These are phyloP conservation scores for Ophiocordyceps sinensis DNA, from an alignment of 2,329 filamentous ascomycete genomes.

Conservation along the genomic window DNA sequence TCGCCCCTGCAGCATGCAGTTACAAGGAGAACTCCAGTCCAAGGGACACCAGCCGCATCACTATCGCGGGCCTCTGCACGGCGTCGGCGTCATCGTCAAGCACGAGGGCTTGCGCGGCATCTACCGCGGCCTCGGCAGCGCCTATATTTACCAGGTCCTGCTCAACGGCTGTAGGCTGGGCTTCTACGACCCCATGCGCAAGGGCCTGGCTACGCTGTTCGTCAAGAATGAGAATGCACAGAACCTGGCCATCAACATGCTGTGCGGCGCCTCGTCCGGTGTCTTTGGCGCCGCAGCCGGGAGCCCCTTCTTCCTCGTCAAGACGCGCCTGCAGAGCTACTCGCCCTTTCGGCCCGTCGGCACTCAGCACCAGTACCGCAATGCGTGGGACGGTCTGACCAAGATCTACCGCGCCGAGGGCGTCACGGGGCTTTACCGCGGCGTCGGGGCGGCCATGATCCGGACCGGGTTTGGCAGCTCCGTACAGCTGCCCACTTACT, in stretches of 20 bases:
- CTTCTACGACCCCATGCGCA: conserved; percentile 92
- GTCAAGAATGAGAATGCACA: conserved; percentile 63
- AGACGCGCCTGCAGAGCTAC: conserved; percentile 88
- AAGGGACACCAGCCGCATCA: conserved; percentile 74
- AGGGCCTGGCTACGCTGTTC: conserved; percentile 51
- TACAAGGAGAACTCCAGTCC: conserved; percentile 87
- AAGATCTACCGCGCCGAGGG: conserved; percentile 73
- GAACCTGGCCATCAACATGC: conserved; percentile 81
- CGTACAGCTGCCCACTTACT: conserved; percentile 94
- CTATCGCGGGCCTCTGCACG: conserved; percentile 86
- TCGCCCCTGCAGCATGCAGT: conserved; percentile 53
- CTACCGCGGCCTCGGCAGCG: conserved; percentile 78
- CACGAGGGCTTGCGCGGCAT: conserved; percentile 81
- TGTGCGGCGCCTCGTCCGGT: conserved; percentile 78
- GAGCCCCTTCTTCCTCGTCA: conserved; percentile 94
- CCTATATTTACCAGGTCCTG: conserved; percentile 91
- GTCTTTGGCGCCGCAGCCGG: conserved; percentile 86
- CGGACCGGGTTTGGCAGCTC: conserved; percentile 90
- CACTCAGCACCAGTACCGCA: conserved; percentile 88
- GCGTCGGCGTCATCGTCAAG: conserved; percentile 73
- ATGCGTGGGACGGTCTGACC: conserved; percentile 67
- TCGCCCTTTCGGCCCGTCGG: conserved; percentile 87
- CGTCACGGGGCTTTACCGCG: conserved; percentile 69
- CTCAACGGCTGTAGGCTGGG: conserved; percentile 93
- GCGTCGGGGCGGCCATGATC: conserved; percentile 87